Percentiles rank a stretch among this genome's conserved stretches.
These are phyloP conservation scores for Serendipita sp. DNA, from an alignment of 768 basidiomycete genomes.

Conservation along the genomic window DNA sequence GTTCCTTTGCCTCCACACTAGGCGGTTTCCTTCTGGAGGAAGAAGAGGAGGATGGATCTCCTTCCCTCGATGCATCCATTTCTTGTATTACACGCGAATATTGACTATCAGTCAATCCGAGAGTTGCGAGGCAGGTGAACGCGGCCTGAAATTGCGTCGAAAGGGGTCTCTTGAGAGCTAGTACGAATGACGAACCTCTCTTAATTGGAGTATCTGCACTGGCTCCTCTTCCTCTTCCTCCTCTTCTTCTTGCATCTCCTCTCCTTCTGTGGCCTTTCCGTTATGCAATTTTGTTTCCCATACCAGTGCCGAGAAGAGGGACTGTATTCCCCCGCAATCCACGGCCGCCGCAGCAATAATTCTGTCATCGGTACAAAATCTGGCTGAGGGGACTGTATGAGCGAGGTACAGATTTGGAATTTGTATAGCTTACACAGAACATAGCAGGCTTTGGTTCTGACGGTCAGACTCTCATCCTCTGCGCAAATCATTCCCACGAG, in stretches of 20 bases:
- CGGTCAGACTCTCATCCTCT: conserved; percentile 26
- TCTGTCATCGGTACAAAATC: conserved; percentile 53
- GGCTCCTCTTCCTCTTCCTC: conserved; percentile 11
- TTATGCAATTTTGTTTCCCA: background rate
- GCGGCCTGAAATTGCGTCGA: background rate
- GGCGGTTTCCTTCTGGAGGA: conserved; percentile 55
- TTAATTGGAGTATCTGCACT: conserved; percentile 5
- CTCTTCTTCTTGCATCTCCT: conserved; percentile 14
- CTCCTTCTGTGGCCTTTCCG: background rate
- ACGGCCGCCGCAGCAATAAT: conserved; percentile 50
- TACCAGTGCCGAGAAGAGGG: background rate
- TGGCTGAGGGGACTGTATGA: conserved; percentile 27
- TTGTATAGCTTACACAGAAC: conserved; percentile 39
- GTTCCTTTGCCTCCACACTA: conserved; percentile 42
- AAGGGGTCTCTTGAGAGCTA: conserved; percentile 30
- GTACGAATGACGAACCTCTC: conserved; percentile 24
- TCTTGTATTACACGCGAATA: background rate
- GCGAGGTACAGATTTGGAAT: background rate
- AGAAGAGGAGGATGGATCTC: conserved; percentile 50
- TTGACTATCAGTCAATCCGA: background rate
- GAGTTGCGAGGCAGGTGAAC: background rate
- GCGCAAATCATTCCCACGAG: conserved; percentile 43
- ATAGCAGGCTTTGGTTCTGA: conserved; percentile 55
- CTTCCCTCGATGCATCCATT: conserved; percentile 56
- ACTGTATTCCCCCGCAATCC: conserved; percentile 49